Evolutionary conservation across 345 rosid species (phyloP).

Genomic region (Balakata baccata): DNA sequence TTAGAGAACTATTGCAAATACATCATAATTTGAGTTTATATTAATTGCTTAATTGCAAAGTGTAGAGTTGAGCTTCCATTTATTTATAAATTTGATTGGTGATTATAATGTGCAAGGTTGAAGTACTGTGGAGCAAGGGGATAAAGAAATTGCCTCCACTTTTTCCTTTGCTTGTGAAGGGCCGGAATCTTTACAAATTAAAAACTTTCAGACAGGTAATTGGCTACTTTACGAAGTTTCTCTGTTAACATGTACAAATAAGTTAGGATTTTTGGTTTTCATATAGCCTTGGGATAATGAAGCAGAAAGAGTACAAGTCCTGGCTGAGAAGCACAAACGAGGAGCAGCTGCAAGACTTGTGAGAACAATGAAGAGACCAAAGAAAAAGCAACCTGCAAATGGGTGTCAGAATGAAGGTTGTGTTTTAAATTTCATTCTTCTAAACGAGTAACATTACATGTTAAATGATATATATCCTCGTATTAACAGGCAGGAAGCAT

Average conservation of each 20-base stretch:
- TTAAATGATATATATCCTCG: slow-evolving; percentile 1
- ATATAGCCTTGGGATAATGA: slow-evolving; percentile 49
- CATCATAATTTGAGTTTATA: background rate
- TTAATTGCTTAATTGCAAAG: background rate
- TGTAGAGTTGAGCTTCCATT: slow-evolving; percentile 10
- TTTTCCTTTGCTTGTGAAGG: slow-evolving; percentile 61
- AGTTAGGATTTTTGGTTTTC: slow-evolving; percentile 13
- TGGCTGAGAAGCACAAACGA: slow-evolving; percentile 60
- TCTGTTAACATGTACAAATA: background rate
- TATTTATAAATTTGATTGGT: slow-evolving; percentile 16
- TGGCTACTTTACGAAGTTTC: background rate
- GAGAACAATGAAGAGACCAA: slow-evolving; percentile 37
- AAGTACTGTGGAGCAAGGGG: slow-evolving; percentile 67
- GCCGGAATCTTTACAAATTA: slow-evolving; percentile 59
- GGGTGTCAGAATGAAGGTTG: slow-evolving; percentile 24
- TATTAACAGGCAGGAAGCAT: slow-evolving; percentile 39
- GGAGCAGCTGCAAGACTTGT: slow-evolving; percentile 56
- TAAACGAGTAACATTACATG: background rate
- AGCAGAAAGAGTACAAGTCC: slow-evolving; percentile 43
- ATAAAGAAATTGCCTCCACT: slow-evolving; percentile 47
- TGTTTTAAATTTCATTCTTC: background rate
- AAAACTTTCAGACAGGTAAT: slow-evolving; percentile 55
- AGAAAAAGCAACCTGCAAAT: slow-evolving; percentile 29
- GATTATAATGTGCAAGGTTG: slow-evolving; percentile 42
- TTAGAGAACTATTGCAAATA: background rate